Evolutionary conservation across 768 basidiomycete genomes (phyloP), one percentile per base, ranked within the genome.

Genomic region (Kwoniella sp.): DNA sequence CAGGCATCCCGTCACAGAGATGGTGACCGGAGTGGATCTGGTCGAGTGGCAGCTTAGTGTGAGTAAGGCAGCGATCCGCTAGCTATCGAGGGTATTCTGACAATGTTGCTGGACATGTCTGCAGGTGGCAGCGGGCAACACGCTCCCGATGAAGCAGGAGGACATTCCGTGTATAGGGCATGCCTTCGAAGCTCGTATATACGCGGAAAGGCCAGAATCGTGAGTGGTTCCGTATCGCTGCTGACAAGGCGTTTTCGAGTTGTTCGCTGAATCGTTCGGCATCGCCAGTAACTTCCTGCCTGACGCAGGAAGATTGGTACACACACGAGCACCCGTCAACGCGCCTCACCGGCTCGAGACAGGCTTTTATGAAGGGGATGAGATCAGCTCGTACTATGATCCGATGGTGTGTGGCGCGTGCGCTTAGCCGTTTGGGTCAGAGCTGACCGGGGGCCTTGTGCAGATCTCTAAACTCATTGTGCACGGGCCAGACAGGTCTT

Each of bases 11-110:
- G 87, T 93, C 25, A 91, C 90, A 0, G 90, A 92, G 75, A 92
- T 92, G 85, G 83, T 95, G 44, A 95, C 91, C 0, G 89, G 89
- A 1, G 79, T 90, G 22, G 91, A 96, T 65, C 83, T 96, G 4
- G 91, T 96, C 7, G 86, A 93, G 75, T 93, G 90, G 90, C 91
- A 96, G 68, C 78, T 95, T 19, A 85, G 89, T 78, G 88, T 84
- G 65, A 40, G 32, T 33, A 14, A 7, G n/a, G 31, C 40, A 20
- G 11, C 1, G 15, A 3, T 15, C 1, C 4, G 20, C 29, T 14
- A 10, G 9, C 12, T 22, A 11, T 17, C 43, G 12, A 9, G 10
- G 27, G 8, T 3, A 29, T 11, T 5, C 10, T 0, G 1, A 37
- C 20, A 9, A n/a, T 28, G 41, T 25, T 19, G 26, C 43, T 12